A percentile compares a stretch with the other conserved stretches of the same genome.
Conservation (phyloP, 805 yeast genomes). For the Wickerhamomyces subpelliculosus region DNA sequence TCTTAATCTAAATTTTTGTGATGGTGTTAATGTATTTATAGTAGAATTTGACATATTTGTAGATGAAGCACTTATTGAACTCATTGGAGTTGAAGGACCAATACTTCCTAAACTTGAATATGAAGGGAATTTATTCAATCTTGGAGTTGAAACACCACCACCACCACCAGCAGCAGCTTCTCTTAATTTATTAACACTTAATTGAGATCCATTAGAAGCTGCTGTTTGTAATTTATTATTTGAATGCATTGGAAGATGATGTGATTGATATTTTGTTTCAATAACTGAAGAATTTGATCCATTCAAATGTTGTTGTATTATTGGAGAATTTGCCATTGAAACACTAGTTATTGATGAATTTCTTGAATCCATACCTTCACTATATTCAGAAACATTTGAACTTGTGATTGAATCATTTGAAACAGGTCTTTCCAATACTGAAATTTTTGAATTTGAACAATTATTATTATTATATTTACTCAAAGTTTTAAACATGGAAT, state of each 20-base stretch:
- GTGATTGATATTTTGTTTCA: neutral
- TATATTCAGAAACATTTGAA: constrained; percentile 14
- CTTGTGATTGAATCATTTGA: constrained; percentile 22
- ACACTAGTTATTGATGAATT: constrained; percentile 21
- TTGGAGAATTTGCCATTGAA: constrained; percentile 15
- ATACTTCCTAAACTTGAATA: neutral
- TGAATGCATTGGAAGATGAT: neutral
- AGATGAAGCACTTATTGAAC: neutral
- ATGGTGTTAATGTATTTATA: constrained; percentile 28
- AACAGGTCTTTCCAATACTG: constrained; percentile 20
- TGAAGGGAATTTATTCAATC: neutral
- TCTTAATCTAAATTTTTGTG: constrained; percentile 34
- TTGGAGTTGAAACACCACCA: constrained; percentile 2
- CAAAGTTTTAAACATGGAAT: constrained; percentile 10
- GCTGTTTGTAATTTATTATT: neutral
- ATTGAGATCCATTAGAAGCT: neutral
- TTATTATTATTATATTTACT: neutral
- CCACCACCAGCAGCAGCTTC: too few species aligned
- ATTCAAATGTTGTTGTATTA: neutral
- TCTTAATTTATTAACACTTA: neutral
- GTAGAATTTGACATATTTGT: constrained; percentile 9
- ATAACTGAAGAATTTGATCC: neutral
- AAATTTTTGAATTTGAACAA: constrained; percentile 3
- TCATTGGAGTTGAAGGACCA: neutral
- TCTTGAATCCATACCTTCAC: constrained; percentile 16